Evolutionary conservation across 208 protist species (phyloP).

Genomic region (Wallacemonas collosoma): DNA sequence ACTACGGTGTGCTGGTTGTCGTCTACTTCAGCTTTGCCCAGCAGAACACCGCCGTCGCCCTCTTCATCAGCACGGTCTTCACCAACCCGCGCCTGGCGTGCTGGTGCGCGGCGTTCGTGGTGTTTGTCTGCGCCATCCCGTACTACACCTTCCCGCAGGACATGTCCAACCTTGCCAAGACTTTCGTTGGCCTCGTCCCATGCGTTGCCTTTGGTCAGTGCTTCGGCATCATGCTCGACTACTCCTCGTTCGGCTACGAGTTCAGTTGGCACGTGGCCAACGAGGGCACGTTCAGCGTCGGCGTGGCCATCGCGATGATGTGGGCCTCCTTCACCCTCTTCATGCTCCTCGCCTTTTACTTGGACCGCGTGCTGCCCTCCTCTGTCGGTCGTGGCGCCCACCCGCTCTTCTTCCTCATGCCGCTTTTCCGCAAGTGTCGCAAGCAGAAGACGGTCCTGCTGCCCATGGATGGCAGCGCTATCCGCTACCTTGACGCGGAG

Average conservation of each 20-base stretch:
- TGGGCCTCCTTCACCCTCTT: constrained; percentile 68
- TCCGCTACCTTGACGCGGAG: constrained; percentile 12
- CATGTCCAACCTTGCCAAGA: constrained; percentile 42
- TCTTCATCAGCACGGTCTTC: constrained; percentile 80
- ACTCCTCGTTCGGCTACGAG: constrained; percentile 40
- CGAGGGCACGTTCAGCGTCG: constrained; percentile 48
- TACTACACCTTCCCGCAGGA: constrained; percentile 69
- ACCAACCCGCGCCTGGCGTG: constrained; percentile 72
- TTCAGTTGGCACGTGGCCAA: constrained; percentile 44
- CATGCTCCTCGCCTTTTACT: constrained; percentile 77
- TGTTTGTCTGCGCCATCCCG: constrained; percentile 70
- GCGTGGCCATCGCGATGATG: constrained; percentile 72
- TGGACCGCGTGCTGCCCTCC: constrained; percentile 80
- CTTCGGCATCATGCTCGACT: constrained; percentile 57
- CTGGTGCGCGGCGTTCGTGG: constrained; percentile 59
- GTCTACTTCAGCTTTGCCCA: constrained; percentile 80
- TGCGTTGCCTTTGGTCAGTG: constrained; percentile 59
- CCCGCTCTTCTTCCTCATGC: constrained; percentile 76
- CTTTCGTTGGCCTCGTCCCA: constrained; percentile 52
- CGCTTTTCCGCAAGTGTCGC: constrained; percentile 43
- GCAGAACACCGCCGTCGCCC: constrained; percentile 65
- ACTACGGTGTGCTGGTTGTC: constrained; percentile 67
- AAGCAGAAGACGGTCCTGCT: constrained; percentile 29
- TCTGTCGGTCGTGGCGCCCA: constrained; percentile 55
- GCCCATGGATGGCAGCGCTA: constrained; percentile 23